Evolutionary conservation across 192 early-diverging fungal species (phyloP), one percentile per base, ranked within the genome.

Genomic region (Kickxella alabastrina): DNA sequence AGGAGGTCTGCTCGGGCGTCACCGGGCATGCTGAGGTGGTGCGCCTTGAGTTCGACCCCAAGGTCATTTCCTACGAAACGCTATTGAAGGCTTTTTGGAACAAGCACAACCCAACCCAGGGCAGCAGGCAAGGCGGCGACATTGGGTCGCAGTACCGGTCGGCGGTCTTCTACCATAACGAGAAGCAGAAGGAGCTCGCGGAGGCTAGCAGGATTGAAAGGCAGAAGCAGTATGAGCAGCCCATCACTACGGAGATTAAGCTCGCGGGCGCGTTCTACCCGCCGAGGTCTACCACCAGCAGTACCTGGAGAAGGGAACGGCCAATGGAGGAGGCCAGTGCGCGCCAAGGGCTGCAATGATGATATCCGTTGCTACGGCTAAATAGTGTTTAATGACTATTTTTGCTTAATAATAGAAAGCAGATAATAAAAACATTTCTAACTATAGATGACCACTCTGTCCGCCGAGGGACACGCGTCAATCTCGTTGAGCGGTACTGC

Each of bases 21-120:
- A 90, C 91, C 5, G 67, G 83, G 22, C 93, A 97, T 48, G 89
- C 92, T 0, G 91, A 97, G 56, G 90, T 85, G 0, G 56, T 95
- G 10, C 83, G 88, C 56, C 54, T 98, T 24, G 65, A 83, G 31
- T 95, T 84, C 59, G 82, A 88, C 46, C 86, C 89, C 3, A 54
- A 68, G 6, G 66, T 76, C n/a, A 64, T 92, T 22, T 76, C 83
- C 7, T 97, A 92, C 72, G 71, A 61, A n/a, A 75, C 70, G 8
- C 78, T 97, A 21, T 67, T 93, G 10, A 82, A 86, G 37, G 85
- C 87, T 56, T 95, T 95, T 62, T 94, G 88, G 75, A 78, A 79
- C 45, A 83, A 82, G 59, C 86, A 92, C 61, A 90, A 97, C 59
- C 90, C 95, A 2, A 95, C 92, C 2, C 91, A 87, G 10, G 38